Base-by-base conservation (phyloP, 768 basidiomycete species). In the Suillus subalutaceus region DNA sequence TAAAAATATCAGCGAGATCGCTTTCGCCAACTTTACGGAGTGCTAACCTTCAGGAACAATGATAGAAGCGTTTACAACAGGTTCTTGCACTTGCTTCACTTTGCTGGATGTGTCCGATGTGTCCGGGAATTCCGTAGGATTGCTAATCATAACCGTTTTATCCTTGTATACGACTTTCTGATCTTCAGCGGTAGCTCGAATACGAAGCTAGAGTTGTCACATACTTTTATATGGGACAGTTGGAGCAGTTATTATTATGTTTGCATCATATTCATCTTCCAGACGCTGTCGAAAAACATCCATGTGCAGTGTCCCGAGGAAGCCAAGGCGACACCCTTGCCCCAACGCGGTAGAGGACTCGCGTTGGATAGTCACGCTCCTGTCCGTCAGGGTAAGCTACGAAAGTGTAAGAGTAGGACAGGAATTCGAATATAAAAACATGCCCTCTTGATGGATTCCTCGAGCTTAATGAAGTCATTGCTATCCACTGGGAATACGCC, bases 41-140 rank as follows among this genome's bases (percentile, higher is more conserved):
- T 23, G 18, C 80, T 65, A 67, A 94, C 93, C 92, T 84, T 97
- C 90, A 4, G 97, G 97, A 26, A 95, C 91, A 68, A 99, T 93
- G 72, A 99, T 96, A 1, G 92, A 92, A 12, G 96, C 95, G 68
- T 90, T 92, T 52, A 99, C 95, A 63, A 96, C 86, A 0, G 97
- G 97, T 76, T 99, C 97, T 71, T 94, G 92, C 16, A 99, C 84
- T 69, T 91, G 88, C 69, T 83, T 85, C 26, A 96, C 88, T 66
- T 84, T 86, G 41, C 81, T 75, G 23, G 84, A 76, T 37, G 77
- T 72, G 67, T 96, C 92, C 20, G 83, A 79, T 18, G 85, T 82
- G 63, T 99, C 96, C 1, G 97, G 97, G 74, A 99, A 99, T 69
- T 97, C 93, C 1, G 92, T 93, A 20, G 97, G 97, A 76, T 97